Conservation (phyloP, 129 eudicot genomes). For the Centrapalus pauciflorus region DNA sequence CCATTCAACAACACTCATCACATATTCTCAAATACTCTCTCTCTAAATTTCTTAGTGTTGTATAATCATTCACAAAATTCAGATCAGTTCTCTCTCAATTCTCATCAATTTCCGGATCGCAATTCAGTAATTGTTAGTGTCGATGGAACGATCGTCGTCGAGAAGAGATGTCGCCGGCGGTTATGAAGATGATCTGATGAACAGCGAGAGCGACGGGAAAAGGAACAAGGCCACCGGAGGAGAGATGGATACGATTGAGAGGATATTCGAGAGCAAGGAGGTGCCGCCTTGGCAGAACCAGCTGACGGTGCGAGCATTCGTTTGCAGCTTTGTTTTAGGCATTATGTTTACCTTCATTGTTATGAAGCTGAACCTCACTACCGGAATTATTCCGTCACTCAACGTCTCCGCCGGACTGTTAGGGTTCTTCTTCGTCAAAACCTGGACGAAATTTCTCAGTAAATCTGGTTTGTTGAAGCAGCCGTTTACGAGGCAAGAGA, state of each 20-base stretch:
- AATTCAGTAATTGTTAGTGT: background rate
- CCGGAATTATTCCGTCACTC: constrained; percentile 89
- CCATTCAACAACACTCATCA: constrained; percentile 15
- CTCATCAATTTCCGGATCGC: background rate
- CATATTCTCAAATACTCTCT: constrained; percentile 10
- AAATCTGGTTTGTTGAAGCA: constrained; percentile 70
- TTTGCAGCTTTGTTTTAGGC: constrained; percentile 52
- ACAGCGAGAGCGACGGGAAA: constrained; percentile 26
- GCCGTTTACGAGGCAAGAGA: constrained; percentile 93
- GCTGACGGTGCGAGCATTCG: constrained; percentile 73
- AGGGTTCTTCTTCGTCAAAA: constrained; percentile 88
- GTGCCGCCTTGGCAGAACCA: constrained; percentile 87
- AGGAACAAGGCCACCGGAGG: constrained; percentile 26
- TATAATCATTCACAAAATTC: background rate
- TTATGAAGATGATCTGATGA: background rate
- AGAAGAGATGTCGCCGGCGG: constrained; percentile 9
- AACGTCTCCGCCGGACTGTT: constrained; percentile 90
- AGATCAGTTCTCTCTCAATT: background rate
- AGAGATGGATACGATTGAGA: constrained; percentile 51
- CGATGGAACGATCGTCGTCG: constrained; percentile 33
- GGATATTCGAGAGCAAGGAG: constrained; percentile 58
- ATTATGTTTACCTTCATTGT: constrained; percentile 88
- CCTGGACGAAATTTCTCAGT: constrained; percentile 72
- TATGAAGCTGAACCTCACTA: constrained; percentile 90
- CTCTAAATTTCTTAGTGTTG: background rate